These are phyloP conservation scores for Botrytis cinerea DNA, from an alignment of 2,329 filamentous ascomycete genomes.

Conservation along the genomic window DNA sequence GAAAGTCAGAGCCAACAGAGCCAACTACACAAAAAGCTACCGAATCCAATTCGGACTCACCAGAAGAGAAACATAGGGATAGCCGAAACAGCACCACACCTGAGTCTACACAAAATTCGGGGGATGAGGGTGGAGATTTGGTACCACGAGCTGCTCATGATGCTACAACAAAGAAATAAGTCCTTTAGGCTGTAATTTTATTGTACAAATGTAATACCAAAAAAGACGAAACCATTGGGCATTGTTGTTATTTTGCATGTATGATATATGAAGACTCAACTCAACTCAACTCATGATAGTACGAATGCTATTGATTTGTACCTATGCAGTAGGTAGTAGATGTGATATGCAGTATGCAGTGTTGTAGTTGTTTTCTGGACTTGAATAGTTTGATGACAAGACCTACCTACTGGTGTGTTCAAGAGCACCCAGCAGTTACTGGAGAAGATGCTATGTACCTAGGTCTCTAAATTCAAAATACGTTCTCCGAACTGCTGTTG, in stretches of 20 bases:
- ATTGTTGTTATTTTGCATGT: background rate
- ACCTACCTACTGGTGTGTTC: background rate
- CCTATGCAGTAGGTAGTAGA: background rate
- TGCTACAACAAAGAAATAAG: slow-evolving; percentile 35
- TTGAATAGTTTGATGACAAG: background rate
- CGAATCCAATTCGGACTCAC: background rate
- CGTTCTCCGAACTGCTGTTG: background rate
- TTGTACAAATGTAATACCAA: slow-evolving; percentile 36
- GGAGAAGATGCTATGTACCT: background rate
- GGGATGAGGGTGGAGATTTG: slow-evolving; percentile 46
- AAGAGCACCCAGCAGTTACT: background rate
- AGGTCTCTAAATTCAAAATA: no score
- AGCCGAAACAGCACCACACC: slow-evolving; percentile 24
- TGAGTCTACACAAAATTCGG: slow-evolving; percentile 26
- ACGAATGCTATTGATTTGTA: background rate
- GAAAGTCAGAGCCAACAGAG: slow-evolving; percentile 6
- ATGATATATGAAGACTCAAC: background rate
- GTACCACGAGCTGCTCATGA: slow-evolving; percentile 55
- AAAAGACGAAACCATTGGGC: slow-evolving; percentile 19
- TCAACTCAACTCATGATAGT: background rate
- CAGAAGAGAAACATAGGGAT: slow-evolving; percentile 2
- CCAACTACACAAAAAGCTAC: slow-evolving; percentile 12
- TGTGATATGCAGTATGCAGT: background rate
- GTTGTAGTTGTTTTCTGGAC: background rate
- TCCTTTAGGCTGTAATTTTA: slow-evolving; percentile 21